Conservation (phyloP, 2,329 filamentous ascomycete species). For the Fusarium nematophilum region DNA sequence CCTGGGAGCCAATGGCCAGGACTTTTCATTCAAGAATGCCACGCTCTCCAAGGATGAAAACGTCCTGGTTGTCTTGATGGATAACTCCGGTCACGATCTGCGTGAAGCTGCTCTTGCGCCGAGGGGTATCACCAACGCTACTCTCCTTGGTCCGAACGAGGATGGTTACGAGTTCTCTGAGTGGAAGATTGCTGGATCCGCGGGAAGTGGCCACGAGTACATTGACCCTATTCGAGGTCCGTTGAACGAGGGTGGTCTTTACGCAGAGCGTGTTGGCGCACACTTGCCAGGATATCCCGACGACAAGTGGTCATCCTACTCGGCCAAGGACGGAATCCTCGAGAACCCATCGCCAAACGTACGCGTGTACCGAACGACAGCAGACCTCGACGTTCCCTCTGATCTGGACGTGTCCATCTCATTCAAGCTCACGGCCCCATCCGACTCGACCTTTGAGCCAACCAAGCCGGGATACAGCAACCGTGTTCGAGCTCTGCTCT, state of each 20-base stretch:
- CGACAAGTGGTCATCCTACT: constrained; percentile 52
- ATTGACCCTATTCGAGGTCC: constrained; percentile 67
- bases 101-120: constrained; percentile 59
- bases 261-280: constrained; percentile 68
- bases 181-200: constrained; percentile 70
- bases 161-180: constrained; percentile 55
- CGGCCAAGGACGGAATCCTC: constrained; percentile 47
- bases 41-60: constrained; percentile 57
- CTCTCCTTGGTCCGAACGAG: constrained; percentile 53
- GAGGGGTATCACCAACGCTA: constrained; percentile 64
- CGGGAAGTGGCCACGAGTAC: constrained; percentile 60
- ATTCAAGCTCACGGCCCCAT: constrained; percentile 61
- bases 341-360: constrained; percentile 63
- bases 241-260: constrained; percentile 68
- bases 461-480: constrained; percentile 48
- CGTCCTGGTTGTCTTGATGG: constrained; percentile 66
- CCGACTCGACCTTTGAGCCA: constrained; percentile 52
- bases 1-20: constrained; percentile 48
- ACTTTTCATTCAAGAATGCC: constrained; percentile 63
- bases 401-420: constrained; percentile 67
- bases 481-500: constrained; percentile 63
- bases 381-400: constrained; percentile 61
- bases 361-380: constrained; percentile 64
- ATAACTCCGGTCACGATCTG: constrained; percentile 70
- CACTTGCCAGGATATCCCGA: constrained; percentile 68